phyloP scores from a whole-genome alignment of 2,329 filamentous ascomycete species.

The Fusarium sp. region DNA sequence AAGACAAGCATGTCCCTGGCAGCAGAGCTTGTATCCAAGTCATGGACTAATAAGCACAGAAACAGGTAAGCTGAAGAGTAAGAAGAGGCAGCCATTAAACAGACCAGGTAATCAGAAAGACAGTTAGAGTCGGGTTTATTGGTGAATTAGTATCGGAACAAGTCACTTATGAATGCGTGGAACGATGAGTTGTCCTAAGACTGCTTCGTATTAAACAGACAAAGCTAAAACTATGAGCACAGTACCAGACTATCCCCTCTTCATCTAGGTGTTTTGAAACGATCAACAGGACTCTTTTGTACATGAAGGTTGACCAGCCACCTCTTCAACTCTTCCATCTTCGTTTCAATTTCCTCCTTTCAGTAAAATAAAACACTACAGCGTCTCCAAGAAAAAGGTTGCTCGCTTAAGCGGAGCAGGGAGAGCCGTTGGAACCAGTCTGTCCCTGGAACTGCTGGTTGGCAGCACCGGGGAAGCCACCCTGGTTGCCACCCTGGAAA shows the following conservation, averaged over 20 bases:
- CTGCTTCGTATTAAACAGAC: conserved; percentile 26
- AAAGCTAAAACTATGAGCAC: conserved; percentile 31
- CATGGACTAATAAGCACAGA: too few relatives aligned
- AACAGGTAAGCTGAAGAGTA: not conserved
- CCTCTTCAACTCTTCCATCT: conserved; percentile 3
- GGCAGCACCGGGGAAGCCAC: conserved; percentile 6
- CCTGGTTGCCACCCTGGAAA: conserved; percentile 2
- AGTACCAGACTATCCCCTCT: conserved; percentile 30
- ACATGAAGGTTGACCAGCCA: conserved; percentile 18
- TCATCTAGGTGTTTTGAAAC: conserved; percentile 22
- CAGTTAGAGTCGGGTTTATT: accelerated
- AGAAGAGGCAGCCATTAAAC: accelerated
- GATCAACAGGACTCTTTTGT: conserved; percentile 30
- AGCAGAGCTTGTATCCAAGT: not conserved
- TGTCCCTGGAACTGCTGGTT: conserved; percentile 5
- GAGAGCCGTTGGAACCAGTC: conserved; percentile 3
- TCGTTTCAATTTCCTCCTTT: conserved; percentile 12
- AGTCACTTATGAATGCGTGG: not conserved
- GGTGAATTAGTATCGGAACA: too few relatives aligned
- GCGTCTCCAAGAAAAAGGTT: not conserved
- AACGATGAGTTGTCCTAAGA: conserved; percentile 4
- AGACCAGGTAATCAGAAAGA: too few relatives aligned
- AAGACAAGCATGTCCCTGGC: not conserved
- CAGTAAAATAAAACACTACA: conserved; percentile 3
- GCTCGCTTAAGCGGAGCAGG: conserved; percentile 19